phyloP scores from a whole-genome alignment of 2,329 filamentous ascomycete species.

The Ophiostoma perfectum region DNA sequence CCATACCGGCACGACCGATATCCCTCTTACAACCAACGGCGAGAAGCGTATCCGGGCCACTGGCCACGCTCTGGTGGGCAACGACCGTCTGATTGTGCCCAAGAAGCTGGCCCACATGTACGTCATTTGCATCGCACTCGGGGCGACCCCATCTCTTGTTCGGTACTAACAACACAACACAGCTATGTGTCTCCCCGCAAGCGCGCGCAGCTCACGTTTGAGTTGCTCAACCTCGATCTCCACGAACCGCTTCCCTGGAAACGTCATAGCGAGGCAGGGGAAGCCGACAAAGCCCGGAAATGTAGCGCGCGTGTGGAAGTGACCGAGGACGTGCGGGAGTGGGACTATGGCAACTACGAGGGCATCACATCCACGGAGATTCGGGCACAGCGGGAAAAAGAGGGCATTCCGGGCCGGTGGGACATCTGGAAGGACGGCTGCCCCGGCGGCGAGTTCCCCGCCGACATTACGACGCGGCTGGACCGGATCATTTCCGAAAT shows the following conservation, averaged over 20 bases:
- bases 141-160: background rate
- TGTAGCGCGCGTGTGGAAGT: constrained; percentile 60
- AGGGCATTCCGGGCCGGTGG: constrained; percentile 59
- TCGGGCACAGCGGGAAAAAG: constrained; percentile 48
- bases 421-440: constrained; percentile 90
- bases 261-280: constrained; percentile 34
- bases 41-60: constrained; percentile 71
- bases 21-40: constrained; percentile 75
- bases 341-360: constrained; percentile 86
- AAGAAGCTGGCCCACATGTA: constrained; percentile 77
- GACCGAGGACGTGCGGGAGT: constrained; percentile 70
- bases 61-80: constrained; percentile 75
- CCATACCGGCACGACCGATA: constrained; percentile 81
- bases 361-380: constrained; percentile 71
- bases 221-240: constrained; percentile 72
- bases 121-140: constrained; percentile 30
- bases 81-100: constrained; percentile 79
- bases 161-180: constrained; percentile 15
- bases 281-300: constrained; percentile 28
- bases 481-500: constrained; percentile 74
- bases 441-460: constrained; percentile 73
- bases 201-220: constrained; percentile 83
- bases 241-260: constrained; percentile 67
- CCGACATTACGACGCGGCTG: constrained; percentile 65
- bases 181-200: constrained; percentile 81